Base-by-base conservation (phyloP, 2,329 filamentous ascomycete species). In the Pseudogymnoascus sp. region DNA sequence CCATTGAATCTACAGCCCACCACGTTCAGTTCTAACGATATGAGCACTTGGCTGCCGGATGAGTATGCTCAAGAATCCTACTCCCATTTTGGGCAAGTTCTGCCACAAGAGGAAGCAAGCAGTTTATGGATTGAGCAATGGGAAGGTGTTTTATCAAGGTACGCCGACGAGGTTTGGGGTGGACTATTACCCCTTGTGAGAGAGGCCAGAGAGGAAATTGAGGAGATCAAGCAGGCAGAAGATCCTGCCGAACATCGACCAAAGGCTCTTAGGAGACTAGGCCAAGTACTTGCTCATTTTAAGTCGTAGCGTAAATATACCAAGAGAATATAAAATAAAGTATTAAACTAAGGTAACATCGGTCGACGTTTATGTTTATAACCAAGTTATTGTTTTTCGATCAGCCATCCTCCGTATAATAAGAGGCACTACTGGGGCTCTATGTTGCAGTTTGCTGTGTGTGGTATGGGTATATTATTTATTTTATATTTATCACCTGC, bases 121-220 rank as follows among this genome's bases (percentile, higher is more conserved):
- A 67, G 74, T 54, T 66, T 73, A 13, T 85, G 82, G 82, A 71
- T 82, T 10, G 72, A 75, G 36, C 78, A 84, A 66, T 86, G 84
- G 83, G 76, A 77, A 35, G 75, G 77, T 41, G 81, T 85, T 6
- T 74, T 86, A 24, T 78, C 75, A 1, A 73, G 76, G 35, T 87
- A 87, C 66, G 79, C 79, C 0, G 84, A 88, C 68, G 82, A 88
- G 61, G 85, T 89, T 24, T 89, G 86, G 87, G 87, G 86, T 17
- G 84, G 83, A 62, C 71, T 89, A 17, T 73, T 78, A 31, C 77
- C 80, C 3, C 73, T 87, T 35, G 79, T 85, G 8, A 74, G 77
- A 58, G 78, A 82, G 63, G 86, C 86, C 3, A 76, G 75, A 62
- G 72, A 73, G 50, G 86, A 89, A 69, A 71, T 88, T 17, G 74